Conservation (phyloP, 305 asterid genomes). For the Fraxinus nigra region DNA sequence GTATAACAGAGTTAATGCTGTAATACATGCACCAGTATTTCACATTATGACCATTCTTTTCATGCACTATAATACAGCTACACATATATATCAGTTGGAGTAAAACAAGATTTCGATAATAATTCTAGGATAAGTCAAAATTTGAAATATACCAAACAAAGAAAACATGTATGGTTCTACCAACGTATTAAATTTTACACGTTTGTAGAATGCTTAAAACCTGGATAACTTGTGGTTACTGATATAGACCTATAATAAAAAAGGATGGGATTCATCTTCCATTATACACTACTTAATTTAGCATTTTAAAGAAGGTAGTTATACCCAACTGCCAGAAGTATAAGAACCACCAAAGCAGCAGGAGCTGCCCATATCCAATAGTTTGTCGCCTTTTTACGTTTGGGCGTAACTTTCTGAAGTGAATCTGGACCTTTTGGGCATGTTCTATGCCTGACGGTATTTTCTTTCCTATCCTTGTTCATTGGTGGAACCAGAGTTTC, state of each 20-base stretch:
- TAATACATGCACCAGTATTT: background rate
- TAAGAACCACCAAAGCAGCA: slow-evolving; percentile 35
- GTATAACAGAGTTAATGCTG: background rate
- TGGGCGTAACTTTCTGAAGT: slow-evolving; percentile 55
- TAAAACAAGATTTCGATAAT: background rate
- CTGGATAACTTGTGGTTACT: slow-evolving; percentile 15
- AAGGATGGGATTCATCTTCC: slow-evolving; percentile 21
- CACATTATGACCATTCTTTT: background rate
- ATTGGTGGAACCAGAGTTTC: slow-evolving; percentile 39
- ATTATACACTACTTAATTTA: background rate
- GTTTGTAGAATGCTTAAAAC: slow-evolving; percentile 23
- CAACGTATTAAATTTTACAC: slow-evolving; percentile 26
- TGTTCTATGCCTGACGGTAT: slow-evolving; percentile 38
- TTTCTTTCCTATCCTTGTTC: slow-evolving; percentile 52
- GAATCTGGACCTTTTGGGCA: slow-evolving; percentile 53
- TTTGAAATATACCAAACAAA: slow-evolving; percentile 10
- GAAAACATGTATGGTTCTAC: slow-evolving; percentile 19
- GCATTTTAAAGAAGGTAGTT: slow-evolving; percentile 33
- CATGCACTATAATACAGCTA: background rate
- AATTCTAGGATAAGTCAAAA: slow-evolving; percentile 15
- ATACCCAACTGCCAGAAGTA: slow-evolving; percentile 42
- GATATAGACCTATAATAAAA: slow-evolving; percentile 6
- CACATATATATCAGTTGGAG: background rate
- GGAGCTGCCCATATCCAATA: slow-evolving; percentile 55
- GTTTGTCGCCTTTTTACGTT: slow-evolving; percentile 65